Evolutionary conservation across 2,329 filamentous ascomycete species (phyloP).

Genomic region (Cadophora sp.): DNA sequence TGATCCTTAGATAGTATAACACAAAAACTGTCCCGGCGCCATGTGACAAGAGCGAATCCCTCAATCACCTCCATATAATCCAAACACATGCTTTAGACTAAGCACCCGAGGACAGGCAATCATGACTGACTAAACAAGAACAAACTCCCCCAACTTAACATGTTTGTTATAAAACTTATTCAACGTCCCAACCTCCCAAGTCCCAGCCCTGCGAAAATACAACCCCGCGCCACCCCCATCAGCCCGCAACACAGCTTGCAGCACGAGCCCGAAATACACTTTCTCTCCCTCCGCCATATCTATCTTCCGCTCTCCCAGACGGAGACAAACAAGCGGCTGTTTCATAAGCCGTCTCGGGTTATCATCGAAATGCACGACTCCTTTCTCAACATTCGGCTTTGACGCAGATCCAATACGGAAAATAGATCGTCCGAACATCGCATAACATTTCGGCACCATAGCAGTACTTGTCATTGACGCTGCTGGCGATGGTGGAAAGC

Average conservation of each 20-base stretch:
- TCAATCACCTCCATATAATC: no score
- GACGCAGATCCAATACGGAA: not conserved
- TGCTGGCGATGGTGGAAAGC: not conserved
- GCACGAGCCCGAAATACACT: not conserved
- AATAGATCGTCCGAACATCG: not conserved
- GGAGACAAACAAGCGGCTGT: not conserved
- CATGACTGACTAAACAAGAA: no score
- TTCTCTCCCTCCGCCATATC: not conserved
- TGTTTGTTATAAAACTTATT: not conserved
- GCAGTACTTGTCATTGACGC: not conserved
- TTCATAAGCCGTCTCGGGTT: slow-evolving; percentile 3
- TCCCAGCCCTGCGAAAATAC: not conserved
- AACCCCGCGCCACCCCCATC: not conserved
- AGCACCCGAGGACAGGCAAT: no score
- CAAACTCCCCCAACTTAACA: not conserved
- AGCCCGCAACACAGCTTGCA: not conserved
- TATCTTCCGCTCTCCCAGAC: not conserved
- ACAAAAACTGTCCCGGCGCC: no score
- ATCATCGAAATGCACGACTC: not conserved
- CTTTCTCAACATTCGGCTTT: not conserved
- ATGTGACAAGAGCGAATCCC: no score
- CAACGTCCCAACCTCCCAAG: not conserved
- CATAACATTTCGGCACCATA: not conserved
- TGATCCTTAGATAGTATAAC: no score
- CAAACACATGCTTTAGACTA: no score